Percentiles rank a stretch among this genome's conserved stretches.
Evolutionary conservation across 73 alveolate species (phyloP).

Genomic region (Tetrahymena thermophila): DNA sequence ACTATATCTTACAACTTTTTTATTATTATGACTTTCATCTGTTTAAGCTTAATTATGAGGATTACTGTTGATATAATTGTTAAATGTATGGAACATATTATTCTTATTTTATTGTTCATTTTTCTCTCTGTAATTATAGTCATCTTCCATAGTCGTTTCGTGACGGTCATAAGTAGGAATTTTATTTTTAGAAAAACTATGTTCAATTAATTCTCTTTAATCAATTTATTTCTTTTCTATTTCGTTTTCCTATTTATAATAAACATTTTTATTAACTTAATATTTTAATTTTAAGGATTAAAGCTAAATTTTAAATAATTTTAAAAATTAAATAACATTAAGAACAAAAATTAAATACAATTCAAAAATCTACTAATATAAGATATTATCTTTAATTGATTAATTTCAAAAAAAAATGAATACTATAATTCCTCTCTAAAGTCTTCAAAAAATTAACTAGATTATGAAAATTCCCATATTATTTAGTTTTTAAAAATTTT

Average conservation of each 20-base stretch:
- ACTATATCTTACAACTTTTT: not conserved
- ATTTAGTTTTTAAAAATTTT: too few species aligned
- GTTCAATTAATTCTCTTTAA: not conserved
- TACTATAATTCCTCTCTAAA: too few species aligned
- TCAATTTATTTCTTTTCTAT: not conserved
- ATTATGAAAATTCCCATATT: too few species aligned
- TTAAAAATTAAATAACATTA: too few species aligned
- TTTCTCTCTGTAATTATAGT: not conserved
- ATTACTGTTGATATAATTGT: not conserved
- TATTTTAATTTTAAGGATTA: too few species aligned
- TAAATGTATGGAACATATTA: not conserved
- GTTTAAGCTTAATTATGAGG: not conserved
- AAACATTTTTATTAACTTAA: not conserved
- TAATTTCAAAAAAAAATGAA: too few species aligned
- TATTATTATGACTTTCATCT: not conserved
- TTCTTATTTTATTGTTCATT: not conserved
- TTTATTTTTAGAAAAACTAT: not conserved
- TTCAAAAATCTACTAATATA: too few species aligned
- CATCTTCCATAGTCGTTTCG: not conserved
- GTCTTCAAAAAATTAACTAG: too few species aligned
- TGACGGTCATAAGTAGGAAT: not conserved
- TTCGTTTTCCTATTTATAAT: not conserved
- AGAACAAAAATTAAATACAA: too few species aligned
- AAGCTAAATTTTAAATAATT: too few species aligned
- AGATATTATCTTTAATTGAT: too few species aligned